Evolutionary conservation across 768 basidiomycete species (phyloP).

Genomic region (Phlegmacium glaucopus): DNA sequence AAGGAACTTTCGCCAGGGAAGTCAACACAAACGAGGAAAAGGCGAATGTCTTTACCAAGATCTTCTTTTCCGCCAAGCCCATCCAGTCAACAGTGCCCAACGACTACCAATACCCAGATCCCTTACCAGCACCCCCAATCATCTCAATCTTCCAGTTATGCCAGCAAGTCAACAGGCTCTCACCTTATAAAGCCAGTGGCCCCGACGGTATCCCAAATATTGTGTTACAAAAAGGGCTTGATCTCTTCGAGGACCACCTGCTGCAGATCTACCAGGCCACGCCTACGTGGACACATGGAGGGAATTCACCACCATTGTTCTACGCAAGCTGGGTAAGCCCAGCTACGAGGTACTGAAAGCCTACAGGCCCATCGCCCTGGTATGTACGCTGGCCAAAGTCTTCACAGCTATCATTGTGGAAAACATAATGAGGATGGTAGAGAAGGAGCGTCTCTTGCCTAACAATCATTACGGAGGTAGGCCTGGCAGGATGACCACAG

Average conservation of each 20-base stretch:
- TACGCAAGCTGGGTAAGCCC: slow-evolving; percentile 34
- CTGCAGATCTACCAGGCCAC: slow-evolving; percentile 14
- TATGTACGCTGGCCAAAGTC: slow-evolving; percentile 27
- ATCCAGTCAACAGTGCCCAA: neutral
- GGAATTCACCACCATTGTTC: slow-evolving; percentile 24
- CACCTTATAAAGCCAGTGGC: slow-evolving; percentile 27
- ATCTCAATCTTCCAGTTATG: slow-evolving; percentile 16
- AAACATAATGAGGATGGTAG: slow-evolving; percentile 16
- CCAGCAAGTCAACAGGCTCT: slow-evolving; percentile 19
- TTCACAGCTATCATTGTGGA: slow-evolving; percentile 18
- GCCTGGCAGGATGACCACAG: slow-evolving; percentile 33
- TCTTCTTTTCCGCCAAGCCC: neutral
- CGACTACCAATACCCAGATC: neutral
- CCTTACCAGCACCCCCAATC: neutral
- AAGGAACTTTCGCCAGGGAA: neutral
- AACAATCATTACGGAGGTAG: slow-evolving; percentile 34
- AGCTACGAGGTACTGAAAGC: slow-evolving; percentile 31
- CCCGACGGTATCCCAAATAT: slow-evolving; percentile 26
- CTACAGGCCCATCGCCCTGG: slow-evolving; percentile 33
- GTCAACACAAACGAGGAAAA: neutral
- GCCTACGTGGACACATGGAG: slow-evolving; percentile 18
- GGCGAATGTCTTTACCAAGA: neutral
- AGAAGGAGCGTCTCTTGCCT: slow-evolving; percentile 29
- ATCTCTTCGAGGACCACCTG: slow-evolving; percentile 13
- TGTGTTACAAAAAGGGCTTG: slow-evolving; percentile 13